Conservation (phyloP, 2,329 filamentous ascomycete genomes). For the Colletotrichum limetticola region DNA sequence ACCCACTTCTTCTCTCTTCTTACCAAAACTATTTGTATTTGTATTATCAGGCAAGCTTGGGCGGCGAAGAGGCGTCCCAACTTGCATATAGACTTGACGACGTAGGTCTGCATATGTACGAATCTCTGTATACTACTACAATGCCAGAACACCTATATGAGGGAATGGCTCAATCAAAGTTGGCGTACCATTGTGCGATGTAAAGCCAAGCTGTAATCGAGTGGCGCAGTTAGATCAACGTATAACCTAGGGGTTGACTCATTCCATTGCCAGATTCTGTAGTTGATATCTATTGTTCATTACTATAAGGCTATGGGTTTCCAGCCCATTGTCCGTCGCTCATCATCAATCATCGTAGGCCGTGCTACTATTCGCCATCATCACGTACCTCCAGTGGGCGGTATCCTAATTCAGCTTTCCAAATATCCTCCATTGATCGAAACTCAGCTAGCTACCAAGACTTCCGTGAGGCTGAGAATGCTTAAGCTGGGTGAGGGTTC, state of each 20-base stretch:
- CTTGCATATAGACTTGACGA: slow-evolving; percentile 36
- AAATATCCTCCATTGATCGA: neutral
- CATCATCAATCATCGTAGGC: neutral
- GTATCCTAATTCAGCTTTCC: neutral
- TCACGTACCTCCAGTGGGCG: neutral
- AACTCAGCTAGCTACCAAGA: neutral
- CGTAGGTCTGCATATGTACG: slow-evolving; percentile 32
- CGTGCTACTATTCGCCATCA: neutral
- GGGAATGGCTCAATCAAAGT: neutral
- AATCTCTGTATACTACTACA: slow-evolving; percentile 37
- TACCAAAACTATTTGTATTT: slow-evolving; percentile 32
- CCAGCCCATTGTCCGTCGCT: neutral
- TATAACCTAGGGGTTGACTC: neutral
- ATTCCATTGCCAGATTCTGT: neutral
- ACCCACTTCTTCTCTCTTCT: slow-evolving; percentile 27
- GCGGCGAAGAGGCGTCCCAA: slow-evolving; percentile 24
- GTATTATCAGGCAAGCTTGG: slow-evolving; percentile 29
- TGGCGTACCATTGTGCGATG: neutral
- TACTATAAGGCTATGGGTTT: neutral
- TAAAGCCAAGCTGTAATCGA: neutral
- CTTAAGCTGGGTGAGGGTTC: neutral
- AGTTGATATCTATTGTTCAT: neutral
- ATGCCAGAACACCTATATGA: slow-evolving; percentile 16
- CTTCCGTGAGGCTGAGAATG: neutral
- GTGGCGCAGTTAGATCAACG: neutral